Conservation (phyloP, 805 yeast species). For the Candida quercuum region DNA sequence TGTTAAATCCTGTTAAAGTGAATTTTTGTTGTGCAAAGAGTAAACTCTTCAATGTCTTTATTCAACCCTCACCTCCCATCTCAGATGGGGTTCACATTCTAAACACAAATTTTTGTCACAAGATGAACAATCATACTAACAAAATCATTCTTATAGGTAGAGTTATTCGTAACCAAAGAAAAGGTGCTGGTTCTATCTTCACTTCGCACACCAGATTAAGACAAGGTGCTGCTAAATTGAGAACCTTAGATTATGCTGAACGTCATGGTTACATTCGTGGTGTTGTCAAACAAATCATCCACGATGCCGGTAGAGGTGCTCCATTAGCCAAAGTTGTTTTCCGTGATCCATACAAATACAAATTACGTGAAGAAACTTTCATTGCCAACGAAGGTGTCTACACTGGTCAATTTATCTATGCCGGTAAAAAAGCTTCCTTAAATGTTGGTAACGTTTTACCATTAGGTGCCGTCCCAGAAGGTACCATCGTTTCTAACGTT, state of each 20-base stretch:
- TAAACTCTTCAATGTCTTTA: too few species aligned
- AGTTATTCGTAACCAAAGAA: conserved; percentile 99
- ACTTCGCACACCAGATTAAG: conserved; percentile 99
- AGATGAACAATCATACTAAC: conserved; percentile 8
- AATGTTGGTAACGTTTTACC: conserved; percentile 97
- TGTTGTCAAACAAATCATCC: conserved; percentile 96
- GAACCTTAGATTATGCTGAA: conserved; percentile 98
- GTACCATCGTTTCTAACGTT: conserved; percentile 97
- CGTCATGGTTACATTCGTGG: conserved; percentile 99
- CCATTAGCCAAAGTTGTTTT: conserved; percentile 98
- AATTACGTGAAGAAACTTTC: conserved; percentile 96
- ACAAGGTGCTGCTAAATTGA: conserved; percentile 99
- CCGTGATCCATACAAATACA: conserved; percentile 99
- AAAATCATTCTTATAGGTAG: conserved; percentile 56
- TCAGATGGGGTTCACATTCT: background rate
- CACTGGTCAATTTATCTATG: conserved; percentile 99
- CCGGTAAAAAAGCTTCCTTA: conserved; percentile 97
- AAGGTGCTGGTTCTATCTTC: conserved; percentile 99
- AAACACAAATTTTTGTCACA: background rate
- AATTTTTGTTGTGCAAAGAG: too few species aligned
- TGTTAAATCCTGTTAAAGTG: too few species aligned
- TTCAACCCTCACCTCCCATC: too few species aligned
- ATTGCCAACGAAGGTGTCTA: conserved; percentile 99
- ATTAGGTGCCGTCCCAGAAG: conserved; percentile 96
- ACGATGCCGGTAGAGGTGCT: conserved; percentile 99